These are phyloP conservation scores for Ustilago shanxiensis DNA, from an alignment of 1,284 basidiomycete species.

Conservation along the genomic window DNA sequence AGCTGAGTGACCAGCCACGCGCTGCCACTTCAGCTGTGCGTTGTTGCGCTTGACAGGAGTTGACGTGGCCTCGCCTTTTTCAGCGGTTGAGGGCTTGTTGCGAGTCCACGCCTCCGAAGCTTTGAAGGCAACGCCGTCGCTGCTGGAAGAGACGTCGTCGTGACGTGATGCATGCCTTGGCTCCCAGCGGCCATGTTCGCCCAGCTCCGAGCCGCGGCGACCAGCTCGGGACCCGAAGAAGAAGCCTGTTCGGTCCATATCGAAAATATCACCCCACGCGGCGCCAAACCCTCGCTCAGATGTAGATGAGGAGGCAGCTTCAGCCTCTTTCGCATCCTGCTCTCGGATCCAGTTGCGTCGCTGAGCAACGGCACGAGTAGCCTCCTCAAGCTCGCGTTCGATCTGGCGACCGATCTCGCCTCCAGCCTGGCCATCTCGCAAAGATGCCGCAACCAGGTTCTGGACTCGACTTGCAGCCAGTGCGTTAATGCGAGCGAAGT, in stretches of 20 bases:
- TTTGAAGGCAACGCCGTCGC: slow-evolving; percentile 12
- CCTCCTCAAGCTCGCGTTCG: slow-evolving; percentile 46
- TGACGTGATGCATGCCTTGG: slow-evolving; percentile 9
- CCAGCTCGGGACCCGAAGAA: slow-evolving; percentile 30
- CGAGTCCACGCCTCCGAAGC: slow-evolving; percentile 12
- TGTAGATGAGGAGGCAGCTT: slow-evolving; percentile 5
- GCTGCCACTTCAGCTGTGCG: slow-evolving; percentile 39
- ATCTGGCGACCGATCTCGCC: slow-evolving; percentile 35
- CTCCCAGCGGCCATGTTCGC: slow-evolving; percentile 13
- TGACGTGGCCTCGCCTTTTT: not conserved
- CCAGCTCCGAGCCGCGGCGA: slow-evolving; percentile 19
- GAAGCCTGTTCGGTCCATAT: slow-evolving; percentile 24
- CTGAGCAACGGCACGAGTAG: slow-evolving; percentile 31
- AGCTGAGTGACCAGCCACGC: slow-evolving; percentile 26
- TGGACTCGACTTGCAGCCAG: slow-evolving; percentile 36
- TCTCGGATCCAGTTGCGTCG: slow-evolving; percentile 32
- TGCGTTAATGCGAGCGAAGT: slow-evolving; percentile 49
- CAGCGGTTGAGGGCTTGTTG: not conserved
- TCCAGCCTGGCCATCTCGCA: slow-evolving; percentile 34
- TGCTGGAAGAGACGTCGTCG: slow-evolving; percentile 15
- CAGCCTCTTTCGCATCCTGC: slow-evolving; percentile 29
- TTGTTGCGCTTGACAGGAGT: slow-evolving; percentile 9
- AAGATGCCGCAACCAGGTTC: slow-evolving; percentile 27
- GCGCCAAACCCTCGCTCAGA: slow-evolving; percentile 12
- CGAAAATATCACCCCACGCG: slow-evolving; percentile 22